Evolutionary conservation across 2,329 filamentous ascomycete genomes (phyloP).

Genomic region (Pseudogymnoascus sp.): DNA sequence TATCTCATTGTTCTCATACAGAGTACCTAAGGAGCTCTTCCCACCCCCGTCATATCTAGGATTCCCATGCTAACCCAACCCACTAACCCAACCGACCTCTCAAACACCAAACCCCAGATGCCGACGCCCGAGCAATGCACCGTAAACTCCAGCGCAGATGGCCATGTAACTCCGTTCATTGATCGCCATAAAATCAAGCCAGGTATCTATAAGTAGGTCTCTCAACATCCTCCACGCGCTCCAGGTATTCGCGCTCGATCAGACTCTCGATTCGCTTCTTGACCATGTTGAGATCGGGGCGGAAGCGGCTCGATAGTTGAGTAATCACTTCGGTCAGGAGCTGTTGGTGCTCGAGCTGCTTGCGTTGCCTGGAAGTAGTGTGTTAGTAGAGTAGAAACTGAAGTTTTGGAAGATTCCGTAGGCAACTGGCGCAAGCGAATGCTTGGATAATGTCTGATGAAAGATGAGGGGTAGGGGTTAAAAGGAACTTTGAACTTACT

Average conservation of each 20-base stretch:
- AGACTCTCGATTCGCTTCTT: slow-evolving; percentile 75
- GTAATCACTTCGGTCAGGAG: slow-evolving; percentile 64
- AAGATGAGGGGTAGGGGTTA: neutral
- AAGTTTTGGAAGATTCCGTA: neutral
- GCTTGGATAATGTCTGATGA: neutral
- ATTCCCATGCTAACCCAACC: neutral
- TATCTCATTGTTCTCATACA: neutral
- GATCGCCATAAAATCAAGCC: slow-evolving; percentile 40
- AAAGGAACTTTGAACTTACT: slow-evolving; percentile 46
- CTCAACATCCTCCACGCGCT: slow-evolving; percentile 59
- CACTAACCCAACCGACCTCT: neutral
- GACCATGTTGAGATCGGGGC: slow-evolving; percentile 67
- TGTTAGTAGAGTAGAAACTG: slow-evolving; percentile 25
- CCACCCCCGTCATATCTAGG: neutral
- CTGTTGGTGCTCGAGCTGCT: slow-evolving; percentile 59
- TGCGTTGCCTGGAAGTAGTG: slow-evolving; percentile 55
- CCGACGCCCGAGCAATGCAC: neutral
- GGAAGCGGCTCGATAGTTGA: slow-evolving; percentile 63
- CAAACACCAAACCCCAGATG: slow-evolving; percentile 5
- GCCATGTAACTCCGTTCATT: neutral
- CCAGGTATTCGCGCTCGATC: slow-evolving; percentile 69
- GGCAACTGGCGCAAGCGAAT: neutral
- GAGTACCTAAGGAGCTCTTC: neutral
- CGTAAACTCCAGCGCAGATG: neutral
- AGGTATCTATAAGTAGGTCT: slow-evolving; percentile 63